These are phyloP conservation scores for Mycena epipterygia DNA, from an alignment of 768 basidiomycete species.

Conservation along the genomic window DNA sequence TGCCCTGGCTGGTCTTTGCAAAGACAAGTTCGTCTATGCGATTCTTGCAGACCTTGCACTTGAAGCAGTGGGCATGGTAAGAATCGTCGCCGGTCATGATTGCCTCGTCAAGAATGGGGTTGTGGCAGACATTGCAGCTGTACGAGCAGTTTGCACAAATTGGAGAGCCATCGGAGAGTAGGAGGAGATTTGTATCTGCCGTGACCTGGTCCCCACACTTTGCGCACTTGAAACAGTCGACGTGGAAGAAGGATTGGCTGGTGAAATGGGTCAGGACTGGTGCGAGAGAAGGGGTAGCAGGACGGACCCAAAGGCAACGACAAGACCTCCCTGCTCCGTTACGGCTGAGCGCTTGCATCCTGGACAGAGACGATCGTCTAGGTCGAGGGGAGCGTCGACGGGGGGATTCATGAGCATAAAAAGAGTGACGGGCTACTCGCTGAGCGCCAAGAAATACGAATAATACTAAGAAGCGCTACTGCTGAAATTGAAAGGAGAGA, in stretches of 20 bases:
- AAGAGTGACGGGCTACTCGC: slow-evolving; percentile 42
- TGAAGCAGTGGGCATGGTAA: slow-evolving; percentile 99
- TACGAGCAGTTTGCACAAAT: slow-evolving; percentile 96
- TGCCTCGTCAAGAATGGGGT: slow-evolving; percentile 97
- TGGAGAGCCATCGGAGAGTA: slow-evolving; percentile 97
- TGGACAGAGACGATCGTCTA: slow-evolving; percentile 79
- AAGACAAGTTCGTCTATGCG: slow-evolving; percentile 98
- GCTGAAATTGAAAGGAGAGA: slow-evolving; percentile 34
- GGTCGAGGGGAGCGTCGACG: slow-evolving; percentile 25
- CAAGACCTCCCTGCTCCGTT: slow-evolving; percentile 85
- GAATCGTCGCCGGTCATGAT: slow-evolving; percentile 99
- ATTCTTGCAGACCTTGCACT: slow-evolving; percentile 94
- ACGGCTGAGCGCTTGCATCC: slow-evolving; percentile 88
- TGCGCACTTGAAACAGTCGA: slow-evolving; percentile 96
- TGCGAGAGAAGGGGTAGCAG: slow-evolving; percentile 29
- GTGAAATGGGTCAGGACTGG: slow-evolving; percentile 23
- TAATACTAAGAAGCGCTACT: not conserved
- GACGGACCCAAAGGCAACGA: slow-evolving; percentile 95
- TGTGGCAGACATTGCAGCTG: slow-evolving; percentile 94
- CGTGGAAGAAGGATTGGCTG: slow-evolving; percentile 95
- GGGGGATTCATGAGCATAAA: slow-evolving; percentile 46
- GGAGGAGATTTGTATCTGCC: slow-evolving; percentile 96
- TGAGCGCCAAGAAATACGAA: slow-evolving; percentile 38
- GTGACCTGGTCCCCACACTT: slow-evolving; percentile 95
- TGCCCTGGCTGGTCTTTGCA: slow-evolving; percentile 97